A percentile compares a stretch with the other conserved stretches of the same genome.
Evolutionary conservation across 768 basidiomycete species (phyloP).

Genomic region (Baorangia bicolor): DNA sequence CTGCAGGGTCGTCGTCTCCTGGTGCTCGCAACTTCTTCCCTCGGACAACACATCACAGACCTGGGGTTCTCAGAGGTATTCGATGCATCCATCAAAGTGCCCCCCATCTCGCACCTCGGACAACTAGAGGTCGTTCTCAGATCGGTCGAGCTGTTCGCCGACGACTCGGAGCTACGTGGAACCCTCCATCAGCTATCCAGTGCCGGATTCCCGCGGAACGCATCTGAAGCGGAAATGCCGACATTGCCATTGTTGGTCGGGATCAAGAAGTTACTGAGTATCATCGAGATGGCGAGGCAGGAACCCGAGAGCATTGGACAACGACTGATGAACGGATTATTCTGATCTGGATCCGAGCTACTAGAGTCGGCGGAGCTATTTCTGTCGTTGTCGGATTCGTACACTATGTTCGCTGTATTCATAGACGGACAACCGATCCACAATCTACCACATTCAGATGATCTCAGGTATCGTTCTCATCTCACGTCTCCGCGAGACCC

Average conservation of each 20-base stretch:
- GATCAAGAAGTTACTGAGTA: slow-evolving; percentile 88
- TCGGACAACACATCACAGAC: slow-evolving; percentile 80
- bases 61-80: slow-evolving; percentile 89
- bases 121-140: slow-evolving; percentile 75
- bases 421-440: background rate
- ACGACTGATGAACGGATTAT: slow-evolving; percentile 60
- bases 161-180: slow-evolving; percentile 48
- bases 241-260: slow-evolving; percentile 69
- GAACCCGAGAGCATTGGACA: slow-evolving; percentile 83
- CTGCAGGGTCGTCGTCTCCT: slow-evolving; percentile 84
- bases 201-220: slow-evolving; percentile 60
- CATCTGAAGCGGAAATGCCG: slow-evolving; percentile 42
- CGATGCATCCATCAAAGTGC: slow-evolving; percentile 82
- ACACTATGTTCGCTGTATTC: slow-evolving; percentile 1
- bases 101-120: slow-evolving; percentile 70
- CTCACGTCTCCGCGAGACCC: background rate
- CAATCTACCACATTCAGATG: background rate
- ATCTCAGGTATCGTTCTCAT: background rate
- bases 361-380: background rate
- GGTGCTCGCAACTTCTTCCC: slow-evolving; percentile 89
- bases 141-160: slow-evolving; percentile 74
- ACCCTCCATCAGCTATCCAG: slow-evolving; percentile 68
- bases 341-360: slow-evolving; percentile 28
- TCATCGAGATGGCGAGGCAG: slow-evolving; percentile 96
- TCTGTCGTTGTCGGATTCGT: slow-evolving; percentile 8